phyloP scores from a whole-genome alignment of 768 basidiomycete genomes.

The Auriscalpium microsporum region DNA sequence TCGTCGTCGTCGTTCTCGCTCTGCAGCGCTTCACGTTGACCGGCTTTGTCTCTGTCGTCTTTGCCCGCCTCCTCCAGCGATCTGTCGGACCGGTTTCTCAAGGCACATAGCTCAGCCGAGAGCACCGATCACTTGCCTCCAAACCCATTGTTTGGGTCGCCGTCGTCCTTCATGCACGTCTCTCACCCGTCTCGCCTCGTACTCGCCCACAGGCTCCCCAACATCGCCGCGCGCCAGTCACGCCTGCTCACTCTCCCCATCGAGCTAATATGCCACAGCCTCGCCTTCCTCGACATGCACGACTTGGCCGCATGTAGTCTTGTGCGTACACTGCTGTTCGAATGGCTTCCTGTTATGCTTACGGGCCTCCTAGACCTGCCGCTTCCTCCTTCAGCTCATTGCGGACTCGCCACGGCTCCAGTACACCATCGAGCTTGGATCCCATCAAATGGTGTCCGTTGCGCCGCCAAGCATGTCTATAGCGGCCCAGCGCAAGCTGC shows the following conservation, averaged over 20 bases:
- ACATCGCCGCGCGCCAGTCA: not conserved
- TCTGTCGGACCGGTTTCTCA: too few species aligned
- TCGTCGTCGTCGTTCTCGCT: too few species aligned
- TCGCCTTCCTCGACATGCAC: conserved; percentile 25
- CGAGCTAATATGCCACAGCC: conserved; percentile 31
- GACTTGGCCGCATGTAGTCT: conserved; percentile 29
- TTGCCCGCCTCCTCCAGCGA: too few species aligned
- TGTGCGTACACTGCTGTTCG: conserved; percentile 16
- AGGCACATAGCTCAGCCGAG: too few species aligned
- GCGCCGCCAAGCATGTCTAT: conserved; percentile 25
- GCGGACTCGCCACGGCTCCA: conserved; percentile 24
- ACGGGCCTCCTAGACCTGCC: not conserved
- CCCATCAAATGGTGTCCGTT: conserved; percentile 35
- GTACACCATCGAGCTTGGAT: conserved; percentile 42
- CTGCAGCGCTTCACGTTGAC: too few species aligned
- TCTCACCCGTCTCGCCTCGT: not conserved
- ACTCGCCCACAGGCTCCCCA: not conserved
- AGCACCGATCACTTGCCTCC: too few species aligned
- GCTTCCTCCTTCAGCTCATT: not conserved
- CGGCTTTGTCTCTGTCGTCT: too few species aligned
- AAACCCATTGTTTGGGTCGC: too few species aligned
- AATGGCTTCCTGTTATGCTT: not conserved
- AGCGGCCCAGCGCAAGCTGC: conserved; percentile 31
- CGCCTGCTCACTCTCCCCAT: conserved; percentile 26
- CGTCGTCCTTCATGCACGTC: not conserved